Base-by-base conservation (phyloP, 1,139 yeast genomes). In the Blastobotrys indianensis region DNA sequence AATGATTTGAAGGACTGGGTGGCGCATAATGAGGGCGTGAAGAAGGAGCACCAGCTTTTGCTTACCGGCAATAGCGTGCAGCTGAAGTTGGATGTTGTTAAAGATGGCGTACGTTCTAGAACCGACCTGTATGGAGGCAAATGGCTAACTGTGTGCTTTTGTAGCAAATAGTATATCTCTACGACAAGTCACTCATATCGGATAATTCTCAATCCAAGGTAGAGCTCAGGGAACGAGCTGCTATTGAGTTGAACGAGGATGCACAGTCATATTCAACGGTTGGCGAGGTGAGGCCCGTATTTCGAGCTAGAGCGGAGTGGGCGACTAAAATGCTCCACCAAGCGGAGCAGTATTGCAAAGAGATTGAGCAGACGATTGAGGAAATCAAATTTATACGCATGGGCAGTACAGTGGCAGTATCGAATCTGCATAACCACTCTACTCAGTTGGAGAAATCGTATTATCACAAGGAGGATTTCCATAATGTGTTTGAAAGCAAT, bases 1-100 rank as follows among this genome's bases (percentile, higher is more conserved):
- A 49, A 48, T n/a, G 47, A 37, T 9, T 37, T 48, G 39, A 40
- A 44, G 25, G 37, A 17, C 5, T 90, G 97, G 98, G 45, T 48
- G 2, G 23, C 15, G n/a, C 16, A 37, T 4, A 42, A 35, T 7
- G 48, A 50, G 25, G 49, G 47, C 2, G 54, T 64, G n/a, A 55
- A 51, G 10, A 48, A 44, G 16, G 54, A 52, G 20, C 50, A 55
- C 41, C 61, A 65, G 50, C 54, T 65, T 35, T 51, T 65, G 38
- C 55, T 65, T 39, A 54, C 61, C 4, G 52, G 57, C 3, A 58
- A 49, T 40, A 48, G 65, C 17, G 51, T 54, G 12, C 65, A 58
- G 46, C 54, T 64, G 12, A 57, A 55, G 43, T 49, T 60, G 30
- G 65, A 62, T 43, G 46, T 57, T 10, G 47, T 59, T 20, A 56